These are phyloP conservation scores for Raffaelea albimanens DNA, from an alignment of 2,329 filamentous ascomycete genomes.

Conservation along the genomic window DNA sequence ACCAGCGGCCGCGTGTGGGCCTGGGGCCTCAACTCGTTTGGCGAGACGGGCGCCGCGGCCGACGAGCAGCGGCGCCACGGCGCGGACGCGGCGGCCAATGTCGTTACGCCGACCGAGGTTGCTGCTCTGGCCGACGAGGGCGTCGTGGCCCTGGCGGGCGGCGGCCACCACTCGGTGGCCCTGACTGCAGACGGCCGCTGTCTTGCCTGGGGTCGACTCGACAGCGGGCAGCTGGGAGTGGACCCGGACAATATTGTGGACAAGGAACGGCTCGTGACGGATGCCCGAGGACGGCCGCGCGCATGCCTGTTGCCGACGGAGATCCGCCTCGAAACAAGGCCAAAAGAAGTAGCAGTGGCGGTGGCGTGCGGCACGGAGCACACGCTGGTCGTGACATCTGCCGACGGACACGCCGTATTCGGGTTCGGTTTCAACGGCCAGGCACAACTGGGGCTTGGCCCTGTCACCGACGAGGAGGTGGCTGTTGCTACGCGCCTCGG, in stretches of 20 bases:
- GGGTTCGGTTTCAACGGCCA: constrained; percentile 72
- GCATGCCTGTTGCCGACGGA: constrained; percentile 57
- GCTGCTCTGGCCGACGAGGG: constrained; percentile 50
- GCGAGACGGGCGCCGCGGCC: constrained; percentile 62
- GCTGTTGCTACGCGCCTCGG: constrained; percentile 69
- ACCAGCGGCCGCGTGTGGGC: constrained; percentile 62
- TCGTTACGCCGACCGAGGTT: constrained; percentile 62
- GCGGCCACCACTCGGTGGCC: constrained; percentile 62
- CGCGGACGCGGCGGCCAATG: constrained; percentile 57
- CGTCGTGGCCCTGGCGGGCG: constrained; percentile 57
- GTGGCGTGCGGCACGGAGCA: constrained; percentile 62
- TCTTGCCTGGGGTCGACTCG: constrained; percentile 49
- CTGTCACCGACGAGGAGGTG: constrained; percentile 66
- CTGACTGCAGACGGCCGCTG: constrained; percentile 46
- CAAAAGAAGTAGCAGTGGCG: constrained; percentile 42
- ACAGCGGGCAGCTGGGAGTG: constrained; percentile 45
- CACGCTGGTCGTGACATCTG: constrained; percentile 56
- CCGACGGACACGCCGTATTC: constrained; percentile 63
- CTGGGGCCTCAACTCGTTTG: constrained; percentile 82
- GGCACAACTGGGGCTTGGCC: constrained; percentile 70
- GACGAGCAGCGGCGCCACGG: constrained; percentile 54
- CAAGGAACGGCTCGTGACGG: too few species aligned
- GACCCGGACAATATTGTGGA: constrained; percentile 37
- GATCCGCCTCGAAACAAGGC: too few species aligned
- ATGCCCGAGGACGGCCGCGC: constrained; percentile 51